Conservation (phyloP, 495 filamentous ascomycete genomes). For the Aspergillus affinis region DNA sequence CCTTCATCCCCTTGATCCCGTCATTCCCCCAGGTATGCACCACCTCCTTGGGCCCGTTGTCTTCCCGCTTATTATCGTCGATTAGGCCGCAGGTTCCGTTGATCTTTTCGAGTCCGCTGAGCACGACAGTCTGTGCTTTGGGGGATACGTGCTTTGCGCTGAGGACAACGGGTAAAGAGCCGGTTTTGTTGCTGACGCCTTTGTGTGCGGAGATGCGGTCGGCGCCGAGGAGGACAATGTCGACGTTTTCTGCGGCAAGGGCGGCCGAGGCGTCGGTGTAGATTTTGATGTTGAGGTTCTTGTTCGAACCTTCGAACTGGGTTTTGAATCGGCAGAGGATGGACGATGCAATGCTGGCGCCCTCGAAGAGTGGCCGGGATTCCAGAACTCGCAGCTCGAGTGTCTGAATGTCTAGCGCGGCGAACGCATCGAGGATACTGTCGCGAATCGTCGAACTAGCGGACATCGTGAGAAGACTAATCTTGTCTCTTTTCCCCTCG, state of each 20-base stretch:
- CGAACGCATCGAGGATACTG: slow-evolving; percentile 34
- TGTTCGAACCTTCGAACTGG: slow-evolving; percentile 15
- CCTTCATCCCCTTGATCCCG: slow-evolving; percentile 25
- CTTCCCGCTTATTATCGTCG: slow-evolving; percentile 42
- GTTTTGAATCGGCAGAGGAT: slow-evolving; percentile 37
- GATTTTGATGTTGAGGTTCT: slow-evolving; percentile 42
- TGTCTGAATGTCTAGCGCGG: slow-evolving; percentile 22
- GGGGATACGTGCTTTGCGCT: slow-evolving; percentile 46
- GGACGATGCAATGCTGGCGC: slow-evolving; percentile 52
- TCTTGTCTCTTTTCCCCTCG: slow-evolving; percentile 21
- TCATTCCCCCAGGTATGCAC: slow-evolving; percentile 41
- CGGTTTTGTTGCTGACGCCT: slow-evolving; percentile 66
- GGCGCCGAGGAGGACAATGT: slow-evolving; percentile 61
- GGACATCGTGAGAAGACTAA: slow-evolving; percentile 58
- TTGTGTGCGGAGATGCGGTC: slow-evolving; percentile 54
- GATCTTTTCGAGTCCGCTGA: slow-evolving; percentile 62
- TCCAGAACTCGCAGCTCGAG: slow-evolving; percentile 62
- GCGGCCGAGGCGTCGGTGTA: slow-evolving; percentile 63
- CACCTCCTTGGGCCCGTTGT: slow-evolving; percentile 50
- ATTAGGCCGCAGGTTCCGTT: slow-evolving; percentile 41
- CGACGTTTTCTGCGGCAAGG: slow-evolving; percentile 43
- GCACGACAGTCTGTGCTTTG: slow-evolving; percentile 46
- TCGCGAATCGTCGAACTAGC: slow-evolving; percentile 59
- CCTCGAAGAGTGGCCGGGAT: slow-evolving; percentile 66
- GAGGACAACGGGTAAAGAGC: slow-evolving; percentile 56